Conservation (phyloP, 495 filamentous ascomycete species). For the Penicillium soppii region DNA sequence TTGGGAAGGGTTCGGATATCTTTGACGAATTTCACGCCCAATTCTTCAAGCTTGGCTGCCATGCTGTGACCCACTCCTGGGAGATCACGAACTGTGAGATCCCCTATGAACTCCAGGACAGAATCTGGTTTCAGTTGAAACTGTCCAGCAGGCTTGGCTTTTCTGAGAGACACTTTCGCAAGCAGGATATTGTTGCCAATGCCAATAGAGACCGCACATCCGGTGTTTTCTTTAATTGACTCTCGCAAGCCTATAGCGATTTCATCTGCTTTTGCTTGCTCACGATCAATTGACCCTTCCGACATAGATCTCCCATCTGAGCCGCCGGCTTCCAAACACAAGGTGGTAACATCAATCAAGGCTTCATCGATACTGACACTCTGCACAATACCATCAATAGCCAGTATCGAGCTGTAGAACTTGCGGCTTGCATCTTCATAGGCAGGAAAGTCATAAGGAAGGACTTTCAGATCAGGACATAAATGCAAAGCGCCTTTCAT, state of each 20-base stretch:
- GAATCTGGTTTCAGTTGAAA: constrained; percentile 81
- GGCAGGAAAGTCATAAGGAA: constrained; percentile 90
- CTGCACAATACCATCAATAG: constrained; percentile 78
- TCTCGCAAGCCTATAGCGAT: constrained; percentile 68
- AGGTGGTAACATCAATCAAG: constrained; percentile 69
- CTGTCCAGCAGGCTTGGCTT: constrained; percentile 93
- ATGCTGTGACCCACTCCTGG: constrained; percentile 89
- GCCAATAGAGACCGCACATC: constrained; percentile 88
- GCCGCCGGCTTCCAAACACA: constrained; percentile 65
- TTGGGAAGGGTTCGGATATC: constrained; percentile 75
- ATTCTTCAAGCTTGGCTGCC: constrained; percentile 77
- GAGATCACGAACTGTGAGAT: constrained; percentile 72
- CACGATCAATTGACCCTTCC: constrained; percentile 74
- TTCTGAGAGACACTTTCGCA: constrained; percentile 85
- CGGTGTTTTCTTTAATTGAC: constrained; percentile 68
- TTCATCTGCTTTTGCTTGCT: constrained; percentile 77
- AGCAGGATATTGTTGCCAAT: constrained; percentile 89
- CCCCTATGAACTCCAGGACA: constrained; percentile 70
- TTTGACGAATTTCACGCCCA: constrained; percentile 77
- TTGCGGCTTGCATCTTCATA: constrained; percentile 89
- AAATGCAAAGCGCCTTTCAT: constrained; percentile 84
- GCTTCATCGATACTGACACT: constrained; percentile 97
- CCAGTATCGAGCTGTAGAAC: constrained; percentile 85
- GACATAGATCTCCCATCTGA: constrained; percentile 65
- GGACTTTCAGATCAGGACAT: constrained; percentile 79